These are phyloP conservation scores for Termitomyces heimii DNA, from an alignment of 768 basidiomycete species.

Conservation along the genomic window DNA sequence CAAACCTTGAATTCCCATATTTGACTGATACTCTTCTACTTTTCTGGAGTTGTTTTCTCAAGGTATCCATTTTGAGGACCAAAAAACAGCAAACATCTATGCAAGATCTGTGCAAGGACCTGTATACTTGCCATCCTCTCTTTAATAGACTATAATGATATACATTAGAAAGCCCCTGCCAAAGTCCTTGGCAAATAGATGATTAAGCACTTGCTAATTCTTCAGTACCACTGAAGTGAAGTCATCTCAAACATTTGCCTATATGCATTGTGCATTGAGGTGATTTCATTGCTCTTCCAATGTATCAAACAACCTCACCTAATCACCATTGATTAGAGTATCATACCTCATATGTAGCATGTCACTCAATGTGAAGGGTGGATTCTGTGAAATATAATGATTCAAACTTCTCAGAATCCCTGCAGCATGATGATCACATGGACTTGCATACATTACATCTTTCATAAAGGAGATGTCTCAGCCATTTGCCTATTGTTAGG, in stretches of 20 bases:
- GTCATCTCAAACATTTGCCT: background rate
- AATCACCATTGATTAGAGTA: background rate
- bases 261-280: background rate
- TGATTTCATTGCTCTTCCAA: background rate
- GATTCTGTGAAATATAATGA: background rate
- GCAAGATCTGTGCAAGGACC: too few relatives aligned
- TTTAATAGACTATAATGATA: background rate
- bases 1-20: too few relatives aligned
- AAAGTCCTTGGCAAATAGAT: background rate
- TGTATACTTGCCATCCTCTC: too few relatives aligned
- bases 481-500: background rate
- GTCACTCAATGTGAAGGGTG: background rate
- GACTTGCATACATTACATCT: background rate
- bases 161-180: background rate
- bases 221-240: background rate
- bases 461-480: background rate
- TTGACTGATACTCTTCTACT: background rate
- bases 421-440: background rate
- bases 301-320: background rate
- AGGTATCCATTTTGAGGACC: background rate
- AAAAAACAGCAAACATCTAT: too few relatives aligned
- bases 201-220: background rate
- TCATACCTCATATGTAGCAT: background rate
- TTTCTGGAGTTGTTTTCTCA: background rate
- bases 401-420: background rate